phyloP scores from a whole-genome alignment of 305 asterid species.

The Rubia peregrina region DNA sequence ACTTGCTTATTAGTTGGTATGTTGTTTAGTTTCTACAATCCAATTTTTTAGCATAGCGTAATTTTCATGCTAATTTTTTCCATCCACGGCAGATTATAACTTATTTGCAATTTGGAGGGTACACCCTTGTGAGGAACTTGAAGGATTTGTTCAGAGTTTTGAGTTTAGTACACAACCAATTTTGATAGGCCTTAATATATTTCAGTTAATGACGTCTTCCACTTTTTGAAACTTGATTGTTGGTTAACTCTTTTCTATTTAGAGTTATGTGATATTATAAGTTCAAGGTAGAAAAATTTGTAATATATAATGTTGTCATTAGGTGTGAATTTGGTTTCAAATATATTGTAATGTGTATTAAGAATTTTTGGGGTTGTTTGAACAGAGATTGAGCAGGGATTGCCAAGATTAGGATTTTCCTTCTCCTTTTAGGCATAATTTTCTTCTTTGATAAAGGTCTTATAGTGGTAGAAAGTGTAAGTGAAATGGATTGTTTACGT shows the following conservation, averaged over 20 bases:
- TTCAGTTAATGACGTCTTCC: constrained; percentile 52
- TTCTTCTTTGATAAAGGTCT: too few relatives aligned
- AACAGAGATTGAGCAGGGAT: too few relatives aligned
- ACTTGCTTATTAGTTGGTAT: neutral
- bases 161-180: constrained; percentile 98
- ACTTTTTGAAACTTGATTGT: neutral
- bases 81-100: constrained; percentile 64
- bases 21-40: neutral
- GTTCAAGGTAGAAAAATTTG: too few relatives aligned
- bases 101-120: constrained; percentile 90
- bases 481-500: too few relatives aligned
- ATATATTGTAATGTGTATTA: too few relatives aligned
- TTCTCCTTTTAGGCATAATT: too few relatives aligned
- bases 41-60: neutral
- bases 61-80: neutral
- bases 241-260: neutral
- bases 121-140: constrained; percentile 93
- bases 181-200: constrained; percentile 86
- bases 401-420: too few relatives aligned
- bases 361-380: too few relatives aligned
- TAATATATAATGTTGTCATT: too few relatives aligned
- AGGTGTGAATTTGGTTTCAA: too few relatives aligned
- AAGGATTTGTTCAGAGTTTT: constrained; percentile 86
- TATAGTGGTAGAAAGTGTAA: too few relatives aligned
- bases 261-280: too few relatives aligned